Conservation (phyloP, 2,329 filamentous ascomycete species). For the Septoria petroselini region DNA sequence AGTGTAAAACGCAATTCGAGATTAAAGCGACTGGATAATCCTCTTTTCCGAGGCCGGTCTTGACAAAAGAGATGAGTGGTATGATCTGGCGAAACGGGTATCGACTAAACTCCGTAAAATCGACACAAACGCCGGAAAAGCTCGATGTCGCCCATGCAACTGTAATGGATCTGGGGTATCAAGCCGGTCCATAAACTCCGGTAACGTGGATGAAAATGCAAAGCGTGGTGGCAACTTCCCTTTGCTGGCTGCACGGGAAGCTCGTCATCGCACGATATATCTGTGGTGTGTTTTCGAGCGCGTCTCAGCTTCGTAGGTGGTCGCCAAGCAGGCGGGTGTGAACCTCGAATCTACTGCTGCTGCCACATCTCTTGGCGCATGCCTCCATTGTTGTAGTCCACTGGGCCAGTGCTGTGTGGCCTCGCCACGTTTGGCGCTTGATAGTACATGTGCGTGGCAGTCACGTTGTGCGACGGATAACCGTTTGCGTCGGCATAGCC, state of each 20-base stretch:
- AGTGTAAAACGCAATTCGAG: conserved; percentile 12
- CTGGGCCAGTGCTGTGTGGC: conserved; percentile 66
- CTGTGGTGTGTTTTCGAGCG: background rate
- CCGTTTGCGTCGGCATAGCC: conserved; percentile 58
- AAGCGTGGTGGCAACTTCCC: background rate
- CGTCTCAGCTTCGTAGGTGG: background rate
- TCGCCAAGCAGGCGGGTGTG: background rate
- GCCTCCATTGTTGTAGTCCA: conserved; percentile 56
- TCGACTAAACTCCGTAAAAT: conserved; percentile 19
- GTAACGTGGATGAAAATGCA: conserved; percentile 26
- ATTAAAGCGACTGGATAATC: conserved; percentile 19
- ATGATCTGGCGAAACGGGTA: conserved; percentile 15
- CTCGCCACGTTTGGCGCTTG: conserved; percentile 64
- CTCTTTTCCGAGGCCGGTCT: conserved; percentile 16
- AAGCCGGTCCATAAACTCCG: conserved; percentile 29
- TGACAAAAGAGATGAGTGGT: conserved; percentile 25
- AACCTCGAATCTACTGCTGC: conserved; percentile 31
- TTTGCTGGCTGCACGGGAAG: background rate
- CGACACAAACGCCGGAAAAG: conserved; percentile 18
- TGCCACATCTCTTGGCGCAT: conserved; percentile 52
- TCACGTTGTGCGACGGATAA: conserved; percentile 45
- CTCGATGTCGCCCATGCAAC: conserved; percentile 24
- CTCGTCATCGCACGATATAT: background rate
- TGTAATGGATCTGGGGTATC: conserved; percentile 29
- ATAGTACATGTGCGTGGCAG: conserved; percentile 74